Conservation (phyloP, 345 rosid genomes). For the Cardamine resedifolia region DNA sequence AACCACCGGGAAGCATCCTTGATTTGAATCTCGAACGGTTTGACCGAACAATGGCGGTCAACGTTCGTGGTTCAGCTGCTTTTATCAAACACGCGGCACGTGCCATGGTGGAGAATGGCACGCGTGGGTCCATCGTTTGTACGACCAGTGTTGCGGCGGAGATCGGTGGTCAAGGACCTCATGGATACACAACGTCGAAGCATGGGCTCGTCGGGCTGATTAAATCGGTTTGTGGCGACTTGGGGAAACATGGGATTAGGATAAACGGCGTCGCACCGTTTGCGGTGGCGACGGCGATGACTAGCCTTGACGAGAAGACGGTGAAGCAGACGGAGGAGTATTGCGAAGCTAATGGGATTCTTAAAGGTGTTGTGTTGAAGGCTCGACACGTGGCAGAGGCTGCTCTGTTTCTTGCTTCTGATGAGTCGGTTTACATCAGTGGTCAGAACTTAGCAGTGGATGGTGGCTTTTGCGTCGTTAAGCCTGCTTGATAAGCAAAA, state of each 20-base stretch:
- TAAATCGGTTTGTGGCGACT: slow-evolving; percentile 62
- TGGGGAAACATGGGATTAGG: slow-evolving; percentile 77
- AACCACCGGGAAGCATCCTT: slow-evolving; percentile 49
- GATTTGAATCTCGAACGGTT: slow-evolving; percentile 52
- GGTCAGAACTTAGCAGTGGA: slow-evolving; percentile 83
- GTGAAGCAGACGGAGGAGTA: slow-evolving; percentile 50
- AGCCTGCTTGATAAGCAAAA: background rate
- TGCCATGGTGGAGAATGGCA: slow-evolving; percentile 58
- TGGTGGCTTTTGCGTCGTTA: slow-evolving; percentile 63
- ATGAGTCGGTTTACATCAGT: slow-evolving; percentile 72
- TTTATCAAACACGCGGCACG: slow-evolving; percentile 72
- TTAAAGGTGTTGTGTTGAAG: slow-evolving; percentile 68
- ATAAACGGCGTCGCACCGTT: slow-evolving; percentile 76
- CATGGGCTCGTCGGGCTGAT: slow-evolving; percentile 69
- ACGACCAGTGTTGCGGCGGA: slow-evolving; percentile 54
- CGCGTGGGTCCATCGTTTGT: slow-evolving; percentile 69
- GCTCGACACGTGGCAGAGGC: slow-evolving; percentile 75
- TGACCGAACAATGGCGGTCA: slow-evolving; percentile 57
- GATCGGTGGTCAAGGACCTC: slow-evolving; percentile 42
- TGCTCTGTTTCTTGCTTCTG: slow-evolving; percentile 85
- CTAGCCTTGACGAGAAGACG: slow-evolving; percentile 48
- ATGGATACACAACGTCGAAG: slow-evolving; percentile 68
- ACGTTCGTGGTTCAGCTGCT: slow-evolving; percentile 69
- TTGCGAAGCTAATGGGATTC: slow-evolving; percentile 35
- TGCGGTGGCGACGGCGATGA: slow-evolving; percentile 64